These are phyloP conservation scores for Phoma sp. DNA, from an alignment of 2,329 filamentous ascomycete species.

Conservation along the genomic window DNA sequence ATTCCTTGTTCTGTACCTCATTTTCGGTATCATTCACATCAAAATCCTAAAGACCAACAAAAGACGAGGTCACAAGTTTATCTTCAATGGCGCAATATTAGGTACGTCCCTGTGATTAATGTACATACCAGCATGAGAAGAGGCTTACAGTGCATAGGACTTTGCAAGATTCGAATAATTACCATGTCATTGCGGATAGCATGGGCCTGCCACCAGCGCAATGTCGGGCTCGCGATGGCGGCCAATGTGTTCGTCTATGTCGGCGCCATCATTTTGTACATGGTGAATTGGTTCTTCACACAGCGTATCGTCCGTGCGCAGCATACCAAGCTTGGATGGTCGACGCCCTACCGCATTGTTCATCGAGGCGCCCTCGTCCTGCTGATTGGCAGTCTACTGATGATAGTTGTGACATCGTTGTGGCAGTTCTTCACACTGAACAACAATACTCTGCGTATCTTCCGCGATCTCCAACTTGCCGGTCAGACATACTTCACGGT, in stretches of 20 bases:
- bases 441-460: slow-evolving; percentile 55
- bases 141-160: slow-evolving; percentile 39
- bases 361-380: slow-evolving; percentile 57
- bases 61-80: slow-evolving; percentile 51
- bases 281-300: slow-evolving; percentile 78
- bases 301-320: slow-evolving; percentile 77
- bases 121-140: neutral
- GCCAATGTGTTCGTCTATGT: slow-evolving; percentile 74
- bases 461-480: slow-evolving; percentile 69
- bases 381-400: slow-evolving; percentile 67
- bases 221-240: slow-evolving; percentile 60
- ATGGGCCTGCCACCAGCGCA: slow-evolving; percentile 44
- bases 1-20: slow-evolving; percentile 52
- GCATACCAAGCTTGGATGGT: slow-evolving; percentile 76
- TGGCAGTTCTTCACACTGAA: slow-evolving; percentile 72
- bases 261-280: slow-evolving; percentile 77
- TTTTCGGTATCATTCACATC: slow-evolving; percentile 50
- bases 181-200: slow-evolving; percentile 52
- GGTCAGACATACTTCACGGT: slow-evolving; percentile 68
- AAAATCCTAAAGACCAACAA: slow-evolving; percentile 51
- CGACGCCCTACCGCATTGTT: slow-evolving; percentile 56
- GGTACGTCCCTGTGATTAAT: slow-evolving; percentile 33
- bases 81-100: slow-evolving; percentile 51
- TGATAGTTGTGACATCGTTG: slow-evolving; percentile 70
- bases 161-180: slow-evolving; percentile 53